Evolutionary conservation across 1,139 yeast genomes (phyloP).

Genomic region (Diutina scorzettiae): DNA sequence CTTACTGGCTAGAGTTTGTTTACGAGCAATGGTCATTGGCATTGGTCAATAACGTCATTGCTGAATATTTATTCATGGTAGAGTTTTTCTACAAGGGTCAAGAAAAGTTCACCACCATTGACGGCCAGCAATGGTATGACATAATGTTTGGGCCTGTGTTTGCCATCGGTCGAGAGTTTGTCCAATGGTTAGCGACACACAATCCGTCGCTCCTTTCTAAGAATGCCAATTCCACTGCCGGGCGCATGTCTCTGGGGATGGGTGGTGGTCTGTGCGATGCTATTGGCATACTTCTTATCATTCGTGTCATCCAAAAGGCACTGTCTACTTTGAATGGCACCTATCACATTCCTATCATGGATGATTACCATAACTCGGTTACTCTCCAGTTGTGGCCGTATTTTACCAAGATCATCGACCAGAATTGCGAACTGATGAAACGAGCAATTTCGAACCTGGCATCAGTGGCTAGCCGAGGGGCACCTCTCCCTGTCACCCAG

Average conservation of each 20-base stretch:
- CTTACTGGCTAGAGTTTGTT: slow-evolving; percentile 61
- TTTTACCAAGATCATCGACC: slow-evolving; percentile 65
- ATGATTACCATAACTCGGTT: slow-evolving; percentile 60
- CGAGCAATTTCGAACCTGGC: slow-evolving; percentile 18
- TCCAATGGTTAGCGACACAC: slow-evolving; percentile 23
- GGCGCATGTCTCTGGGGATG: background rate
- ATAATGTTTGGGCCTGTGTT: slow-evolving; percentile 37
- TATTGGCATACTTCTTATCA: slow-evolving; percentile 68
- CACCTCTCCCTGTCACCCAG: slow-evolving; percentile 54
- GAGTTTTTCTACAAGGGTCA: slow-evolving; percentile 54
- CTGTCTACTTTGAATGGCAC: slow-evolving; percentile 50
- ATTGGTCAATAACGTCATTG: slow-evolving; percentile 62
- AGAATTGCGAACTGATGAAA: slow-evolving; percentile 61
- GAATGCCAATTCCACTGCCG: slow-evolving; percentile 3
- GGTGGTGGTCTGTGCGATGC: slow-evolving; percentile 41
- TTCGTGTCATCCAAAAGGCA: slow-evolving; percentile 55
- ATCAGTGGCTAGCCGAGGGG: slow-evolving; percentile 28
- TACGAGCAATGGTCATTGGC: slow-evolving; percentile 68
- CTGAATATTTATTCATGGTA: slow-evolving; percentile 61
- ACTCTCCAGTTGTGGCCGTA: slow-evolving; percentile 73
- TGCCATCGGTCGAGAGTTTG: slow-evolving; percentile 31
- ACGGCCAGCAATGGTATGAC: slow-evolving; percentile 33
- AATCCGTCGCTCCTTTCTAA: slow-evolving; percentile 10
- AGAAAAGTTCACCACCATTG: slow-evolving; percentile 19
- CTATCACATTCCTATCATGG: slow-evolving; percentile 62